Base-by-base conservation (phyloP, 2,329 filamentous ascomycete genomes). In the Scopulariopsis brevicaulis region DNA sequence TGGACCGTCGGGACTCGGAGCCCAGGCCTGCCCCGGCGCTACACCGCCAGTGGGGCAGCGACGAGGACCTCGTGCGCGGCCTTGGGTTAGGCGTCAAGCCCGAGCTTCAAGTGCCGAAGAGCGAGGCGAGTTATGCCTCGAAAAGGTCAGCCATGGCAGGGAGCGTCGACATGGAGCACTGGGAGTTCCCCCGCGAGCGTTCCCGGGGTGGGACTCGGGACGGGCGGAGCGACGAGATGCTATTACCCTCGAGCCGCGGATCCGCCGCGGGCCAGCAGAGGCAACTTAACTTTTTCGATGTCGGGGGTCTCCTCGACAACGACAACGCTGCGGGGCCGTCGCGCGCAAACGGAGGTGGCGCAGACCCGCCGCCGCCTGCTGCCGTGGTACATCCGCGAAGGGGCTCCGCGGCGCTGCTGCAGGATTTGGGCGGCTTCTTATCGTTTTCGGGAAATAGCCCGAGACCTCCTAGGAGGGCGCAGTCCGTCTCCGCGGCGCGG, bases 1-100 rank as follows among this genome's bases (percentile, higher is more conserved):
- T 25, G 25, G 48, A 53, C 22, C 50, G 56, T 8, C 51, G 56
- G 15, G 35, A 35, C 20, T 54, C 51, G 25, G 56, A 58, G 20
- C 35, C 53, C 22, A 10, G 22, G 53, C 20, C 15, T 12, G 18
- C n/a, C 24, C 53, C 57, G 15, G 55, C 57, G 14, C 3, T 68
- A 67, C 50, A 68, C 68, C 81, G 82, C 55, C 83, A 89, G 58
- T 93, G 89, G 85, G 91, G 90, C 51, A 96, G 90, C 64, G 93
- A 97, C 65, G 91, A 95, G 66, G 90, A 97, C 67, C 80, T 97
- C 1, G 90, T 95, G 4, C 79, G 87, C 55, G 89, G 86, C 60
- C 66, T 96, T 3, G 92, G 93, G 8, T 82, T 93, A 46, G 82
- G 87, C 14, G 78, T 84, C 3, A 75, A 80, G 46, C 76, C 76